Percentiles rank a stretch among this genome's conserved stretches.
Evolutionary conservation across 345 rosid species (phyloP).

Genomic region (Eucalyptus victrix): DNA sequence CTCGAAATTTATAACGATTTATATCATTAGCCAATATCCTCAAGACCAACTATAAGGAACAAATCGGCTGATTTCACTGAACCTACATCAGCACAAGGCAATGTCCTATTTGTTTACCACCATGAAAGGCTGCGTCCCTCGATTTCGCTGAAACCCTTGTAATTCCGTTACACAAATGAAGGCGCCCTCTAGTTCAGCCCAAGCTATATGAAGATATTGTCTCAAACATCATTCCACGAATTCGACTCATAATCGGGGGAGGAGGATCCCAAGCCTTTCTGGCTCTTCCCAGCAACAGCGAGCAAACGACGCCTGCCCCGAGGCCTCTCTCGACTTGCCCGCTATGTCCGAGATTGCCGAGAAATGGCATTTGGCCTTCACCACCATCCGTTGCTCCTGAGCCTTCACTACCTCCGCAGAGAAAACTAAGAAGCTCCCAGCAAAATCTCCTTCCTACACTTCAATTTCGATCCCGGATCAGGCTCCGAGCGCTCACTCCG

Average conservation of each 20-base stretch:
- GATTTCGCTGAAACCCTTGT: too few species aligned
- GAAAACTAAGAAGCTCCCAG: neutral
- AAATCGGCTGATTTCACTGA: too few species aligned
- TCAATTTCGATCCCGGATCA: neutral
- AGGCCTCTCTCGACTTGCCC: slow-evolving; percentile 10
- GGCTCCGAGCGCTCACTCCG: neutral
- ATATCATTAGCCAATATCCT: too few species aligned
- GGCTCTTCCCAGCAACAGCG: neutral
- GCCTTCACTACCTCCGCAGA: neutral
- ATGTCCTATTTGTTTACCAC: too few species aligned
- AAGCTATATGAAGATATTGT: too few species aligned
- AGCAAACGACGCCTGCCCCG: neutral
- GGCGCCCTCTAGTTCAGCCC: too few species aligned
- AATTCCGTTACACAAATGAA: too few species aligned
- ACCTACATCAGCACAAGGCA: too few species aligned
- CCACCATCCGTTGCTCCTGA: slow-evolving; percentile 31
- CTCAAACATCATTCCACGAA: too few species aligned
- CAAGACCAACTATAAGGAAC: too few species aligned
- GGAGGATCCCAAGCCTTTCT: neutral
- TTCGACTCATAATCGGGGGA: rapidly evolving
- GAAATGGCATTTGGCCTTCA: slow-evolving; percentile 42
- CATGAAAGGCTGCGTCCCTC: too few species aligned
- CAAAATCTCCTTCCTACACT: neutral
- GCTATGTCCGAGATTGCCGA: slow-evolving; percentile 7
- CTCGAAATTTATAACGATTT: too few species aligned